Percentiles rank a stretch among this genome's conserved stretches.
Conservation (phyloP, 2,329 filamentous ascomycete species). For the Pseudogymnoascus sp. region DNA sequence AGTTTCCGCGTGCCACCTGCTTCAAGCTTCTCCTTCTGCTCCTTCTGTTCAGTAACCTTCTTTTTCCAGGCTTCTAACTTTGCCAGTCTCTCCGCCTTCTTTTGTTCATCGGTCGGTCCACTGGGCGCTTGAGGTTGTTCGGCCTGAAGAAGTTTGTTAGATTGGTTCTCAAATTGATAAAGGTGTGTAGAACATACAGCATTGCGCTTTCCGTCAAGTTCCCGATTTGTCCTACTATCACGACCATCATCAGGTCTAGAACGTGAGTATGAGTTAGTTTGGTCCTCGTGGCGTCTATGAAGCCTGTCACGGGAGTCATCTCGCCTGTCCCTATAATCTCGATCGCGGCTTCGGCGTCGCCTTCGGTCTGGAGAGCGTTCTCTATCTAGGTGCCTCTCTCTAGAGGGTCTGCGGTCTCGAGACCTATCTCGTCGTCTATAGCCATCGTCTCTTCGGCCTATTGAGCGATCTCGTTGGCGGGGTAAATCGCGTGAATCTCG, state of each 20-base stretch:
- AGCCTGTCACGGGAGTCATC: constrained; percentile 63
- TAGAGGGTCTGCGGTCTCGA: constrained; percentile 54
- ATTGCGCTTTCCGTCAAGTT: constrained; percentile 39
- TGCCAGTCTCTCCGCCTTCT: constrained; percentile 70
- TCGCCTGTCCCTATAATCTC: constrained; percentile 59
- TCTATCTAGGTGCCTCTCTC: constrained; percentile 45
- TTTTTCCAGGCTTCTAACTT: constrained; percentile 89
- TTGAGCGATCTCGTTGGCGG: constrained; percentile 60
- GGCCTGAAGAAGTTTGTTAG: constrained; percentile 33
- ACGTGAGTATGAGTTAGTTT: constrained; percentile 60
- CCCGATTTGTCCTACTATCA: constrained; percentile 42
- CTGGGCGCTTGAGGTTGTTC: constrained; percentile 44
- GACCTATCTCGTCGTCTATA: constrained; percentile 53
- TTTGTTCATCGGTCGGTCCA: constrained; percentile 58
- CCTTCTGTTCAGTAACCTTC: constrained; percentile 67
- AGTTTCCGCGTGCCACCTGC: constrained; percentile 57
- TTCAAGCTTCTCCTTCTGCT: constrained; percentile 60
- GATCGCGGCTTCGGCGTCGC: constrained; percentile 56
- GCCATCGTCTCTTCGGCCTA: constrained; percentile 59
- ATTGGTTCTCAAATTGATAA: background rate
- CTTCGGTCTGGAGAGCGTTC: constrained; percentile 50
- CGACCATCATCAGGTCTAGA: constrained; percentile 58
- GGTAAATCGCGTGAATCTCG: constrained; percentile 48
- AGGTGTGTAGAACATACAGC: constrained; percentile 42
- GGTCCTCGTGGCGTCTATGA: constrained; percentile 57